Conservation (phyloP, 495 filamentous ascomycete genomes). For the Penicillium desertorum region DNA sequence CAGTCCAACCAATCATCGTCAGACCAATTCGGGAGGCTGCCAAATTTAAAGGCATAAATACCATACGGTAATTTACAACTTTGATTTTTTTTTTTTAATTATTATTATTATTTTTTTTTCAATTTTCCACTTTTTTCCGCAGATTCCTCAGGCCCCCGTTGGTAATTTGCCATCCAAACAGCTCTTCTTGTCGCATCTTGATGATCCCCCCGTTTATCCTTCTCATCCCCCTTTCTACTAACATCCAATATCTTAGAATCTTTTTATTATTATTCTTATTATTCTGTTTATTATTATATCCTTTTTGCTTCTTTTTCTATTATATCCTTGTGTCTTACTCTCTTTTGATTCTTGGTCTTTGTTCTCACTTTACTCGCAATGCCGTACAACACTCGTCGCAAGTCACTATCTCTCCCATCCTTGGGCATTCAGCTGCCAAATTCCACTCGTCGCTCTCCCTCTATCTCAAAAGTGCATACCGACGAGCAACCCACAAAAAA, state of each 20-base stretch:
- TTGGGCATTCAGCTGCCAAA: constrained; percentile 90
- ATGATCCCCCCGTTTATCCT: constrained; percentile 16
- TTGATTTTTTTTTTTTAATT: background rate
- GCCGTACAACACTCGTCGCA: constrained; percentile 98
- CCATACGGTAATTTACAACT: constrained; percentile 5
- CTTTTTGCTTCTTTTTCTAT: constrained; percentile 28
- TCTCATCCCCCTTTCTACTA: constrained; percentile 17
- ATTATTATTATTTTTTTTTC: background rate
- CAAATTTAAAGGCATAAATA: background rate
- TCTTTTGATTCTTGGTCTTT: constrained; percentile 16
- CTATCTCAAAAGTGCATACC: constrained; percentile 53
- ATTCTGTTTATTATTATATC: constrained; percentile 23
- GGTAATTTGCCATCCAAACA: constrained; percentile 21
- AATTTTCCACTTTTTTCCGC: constrained; percentile 4
- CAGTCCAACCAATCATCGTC: constrained; percentile 14
- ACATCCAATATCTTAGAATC: constrained; percentile 17
- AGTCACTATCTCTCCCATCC: constrained; percentile 90
- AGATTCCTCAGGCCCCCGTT: constrained; percentile 31
- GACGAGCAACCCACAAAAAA: constrained; percentile 73
- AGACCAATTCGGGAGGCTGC: constrained; percentile 1
- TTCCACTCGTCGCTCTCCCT: constrained; percentile 69
- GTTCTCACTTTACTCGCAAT: constrained; percentile 48
- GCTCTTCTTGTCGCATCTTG: constrained; percentile 24
- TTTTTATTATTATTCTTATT: constrained; percentile 28
- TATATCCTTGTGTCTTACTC: constrained; percentile 25